phyloP scores from a whole-genome alignment of 2,329 filamentous ascomycete species.

The Diplodia seriata region DNA sequence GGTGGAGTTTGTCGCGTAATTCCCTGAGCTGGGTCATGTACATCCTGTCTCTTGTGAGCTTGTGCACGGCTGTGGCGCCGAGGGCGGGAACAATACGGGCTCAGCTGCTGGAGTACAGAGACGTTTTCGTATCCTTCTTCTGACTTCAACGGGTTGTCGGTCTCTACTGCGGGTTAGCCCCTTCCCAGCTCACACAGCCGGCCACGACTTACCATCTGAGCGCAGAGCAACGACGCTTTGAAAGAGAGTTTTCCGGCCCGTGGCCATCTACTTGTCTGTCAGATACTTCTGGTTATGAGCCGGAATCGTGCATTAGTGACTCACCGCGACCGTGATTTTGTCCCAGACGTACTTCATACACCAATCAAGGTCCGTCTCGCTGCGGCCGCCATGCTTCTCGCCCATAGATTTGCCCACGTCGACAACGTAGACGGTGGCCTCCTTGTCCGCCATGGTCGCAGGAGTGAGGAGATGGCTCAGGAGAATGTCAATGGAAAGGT shows the following conservation, averaged over 20 bases:
- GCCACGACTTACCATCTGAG: conserved; percentile 65
- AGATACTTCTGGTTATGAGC: background rate
- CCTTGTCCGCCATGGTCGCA: conserved; percentile 80
- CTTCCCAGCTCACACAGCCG: background rate
- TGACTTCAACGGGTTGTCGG: conserved; percentile 69
- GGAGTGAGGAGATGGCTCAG: background rate
- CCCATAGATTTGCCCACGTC: conserved; percentile 90
- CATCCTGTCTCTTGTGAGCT: conserved; percentile 49
- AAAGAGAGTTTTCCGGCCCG: conserved; percentile 75
- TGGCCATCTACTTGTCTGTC: conserved; percentile 56
- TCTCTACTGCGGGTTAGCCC: conserved; percentile 53
- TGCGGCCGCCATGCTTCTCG: conserved; percentile 71
- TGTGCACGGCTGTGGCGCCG: background rate
- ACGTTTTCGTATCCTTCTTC: conserved; percentile 83
- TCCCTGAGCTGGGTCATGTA: conserved; percentile 72
- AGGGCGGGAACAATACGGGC: conserved; percentile 61
- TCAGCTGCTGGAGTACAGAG: conserved; percentile 68
- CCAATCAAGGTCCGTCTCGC: conserved; percentile 85
- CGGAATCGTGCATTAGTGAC: conserved; percentile 40
- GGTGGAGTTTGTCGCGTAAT: conserved; percentile 68
- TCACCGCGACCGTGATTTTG: conserved; percentile 78
- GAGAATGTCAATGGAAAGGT: background rate
- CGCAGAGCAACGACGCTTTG: conserved; percentile 83
- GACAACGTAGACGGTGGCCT: conserved; percentile 89
- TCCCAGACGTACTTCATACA: conserved; percentile 94